Conservation (phyloP, 2,329 filamentous ascomycete species). For the Talaromyces amestolkiae region DNA sequence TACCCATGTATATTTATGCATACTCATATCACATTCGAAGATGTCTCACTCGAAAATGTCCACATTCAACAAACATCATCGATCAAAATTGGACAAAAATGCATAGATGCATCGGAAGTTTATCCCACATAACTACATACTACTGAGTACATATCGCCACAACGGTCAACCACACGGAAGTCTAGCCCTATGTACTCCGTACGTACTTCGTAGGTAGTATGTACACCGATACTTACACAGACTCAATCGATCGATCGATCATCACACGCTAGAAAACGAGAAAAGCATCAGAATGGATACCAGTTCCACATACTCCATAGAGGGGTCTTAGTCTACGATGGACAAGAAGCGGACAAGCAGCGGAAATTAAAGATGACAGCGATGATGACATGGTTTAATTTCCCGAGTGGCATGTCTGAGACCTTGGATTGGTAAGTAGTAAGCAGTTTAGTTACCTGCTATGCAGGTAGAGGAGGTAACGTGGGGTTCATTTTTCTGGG, state of each 20-base stretch:
- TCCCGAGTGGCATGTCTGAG: background rate
- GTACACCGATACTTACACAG: background rate
- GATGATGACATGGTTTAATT: constrained; percentile 2
- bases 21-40: background rate
- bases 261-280: background rate
- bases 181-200: background rate
- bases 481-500: background rate
- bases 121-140: background rate
- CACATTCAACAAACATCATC: background rate
- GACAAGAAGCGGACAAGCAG: background rate
- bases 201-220: background rate
- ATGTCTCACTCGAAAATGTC: background rate
- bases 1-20: background rate
- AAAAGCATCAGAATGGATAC: background rate
- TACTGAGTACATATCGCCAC: background rate
- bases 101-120: background rate
- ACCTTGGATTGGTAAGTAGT: too few relatives aligned
- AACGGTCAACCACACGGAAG: background rate
- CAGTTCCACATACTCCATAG: too few relatives aligned
- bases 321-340: background rate
- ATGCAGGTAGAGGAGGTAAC: background rate
- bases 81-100: background rate
- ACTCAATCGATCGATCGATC: background rate
- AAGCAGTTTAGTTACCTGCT: too few relatives aligned
- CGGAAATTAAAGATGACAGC: constrained; percentile 2